A percentile compares a stretch with the other conserved stretches of the same genome.
Conservation (phyloP, 306 rosid species). For the Vigna mungo region DNA sequence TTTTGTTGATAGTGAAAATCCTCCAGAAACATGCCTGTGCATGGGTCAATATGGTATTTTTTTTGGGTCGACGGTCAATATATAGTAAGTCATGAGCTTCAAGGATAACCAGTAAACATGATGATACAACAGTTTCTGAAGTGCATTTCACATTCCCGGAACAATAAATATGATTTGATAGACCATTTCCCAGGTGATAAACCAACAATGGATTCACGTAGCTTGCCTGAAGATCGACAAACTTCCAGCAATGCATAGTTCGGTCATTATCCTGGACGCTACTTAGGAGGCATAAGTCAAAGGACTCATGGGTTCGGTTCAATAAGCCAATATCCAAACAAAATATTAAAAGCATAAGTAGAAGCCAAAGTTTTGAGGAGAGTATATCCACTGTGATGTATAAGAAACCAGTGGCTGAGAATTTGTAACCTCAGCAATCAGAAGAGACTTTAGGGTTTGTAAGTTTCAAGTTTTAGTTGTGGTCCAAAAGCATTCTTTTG, state of each 20-base stretch:
- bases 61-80: too few species aligned
- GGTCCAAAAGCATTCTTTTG: conserved; percentile 44
- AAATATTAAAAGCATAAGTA: background rate
- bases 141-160: background rate
- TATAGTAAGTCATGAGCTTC: conserved; percentile 33
- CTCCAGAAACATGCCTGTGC: conserved; percentile 28
- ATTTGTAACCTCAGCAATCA: conserved; percentile 34
- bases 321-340: too few species aligned
- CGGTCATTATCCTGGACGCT: conserved; percentile 4
- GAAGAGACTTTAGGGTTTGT: conserved; percentile 34
- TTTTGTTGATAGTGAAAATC: conserved; percentile 40
- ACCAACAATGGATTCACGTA: background rate
- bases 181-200: conserved; percentile 34
- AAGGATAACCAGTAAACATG: background rate
- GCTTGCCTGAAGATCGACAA: conserved; percentile 20
- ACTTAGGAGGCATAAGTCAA: conserved; percentile 18
- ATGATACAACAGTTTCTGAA: too few species aligned
- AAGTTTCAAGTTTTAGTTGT: conserved; percentile 38
- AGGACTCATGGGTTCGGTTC: background rate
- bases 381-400: conserved; percentile 22
- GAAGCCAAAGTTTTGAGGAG: background rate
- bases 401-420: conserved; percentile 4
- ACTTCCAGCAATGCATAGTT: conserved; percentile 24
- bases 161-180: conserved; percentile 38
- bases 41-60: conserved; percentile 13